Conservation (phyloP, 495 filamentous ascomycete species). For the Hyaloscypha finlandica region DNA sequence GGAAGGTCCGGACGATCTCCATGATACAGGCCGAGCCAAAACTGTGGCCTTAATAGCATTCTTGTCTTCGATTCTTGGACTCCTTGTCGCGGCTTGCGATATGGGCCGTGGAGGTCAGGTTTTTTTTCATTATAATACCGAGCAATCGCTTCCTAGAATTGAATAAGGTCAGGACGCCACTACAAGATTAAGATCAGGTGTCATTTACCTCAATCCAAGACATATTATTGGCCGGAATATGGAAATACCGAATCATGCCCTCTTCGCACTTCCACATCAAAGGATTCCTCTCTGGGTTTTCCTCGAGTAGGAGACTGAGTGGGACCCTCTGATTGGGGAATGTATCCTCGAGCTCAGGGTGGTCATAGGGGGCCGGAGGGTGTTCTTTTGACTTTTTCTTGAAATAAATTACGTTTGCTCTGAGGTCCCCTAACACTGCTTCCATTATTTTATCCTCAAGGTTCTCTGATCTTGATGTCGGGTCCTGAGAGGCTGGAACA, state of each 20-base stretch:
- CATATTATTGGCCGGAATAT: slow-evolving; percentile 44
- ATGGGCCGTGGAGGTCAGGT: slow-evolving; percentile 25
- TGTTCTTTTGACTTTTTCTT: neutral
- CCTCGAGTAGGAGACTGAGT: slow-evolving; percentile 31
- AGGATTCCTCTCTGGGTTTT: slow-evolving; percentile 29
- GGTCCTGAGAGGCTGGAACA: neutral
- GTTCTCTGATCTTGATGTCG: neutral
- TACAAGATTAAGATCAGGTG: neutral
- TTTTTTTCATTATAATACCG: slow-evolving; percentile 34
- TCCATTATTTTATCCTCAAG: neutral
- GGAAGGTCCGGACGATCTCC: neutral
- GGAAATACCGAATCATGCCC: slow-evolving; percentile 36
- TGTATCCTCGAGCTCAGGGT: slow-evolving; percentile 19
- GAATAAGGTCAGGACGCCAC: neutral
- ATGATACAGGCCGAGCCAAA: slow-evolving; percentile 7
- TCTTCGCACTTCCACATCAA: slow-evolving; percentile 29
- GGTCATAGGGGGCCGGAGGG: slow-evolving; percentile 17
- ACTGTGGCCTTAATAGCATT: slow-evolving; percentile 5
- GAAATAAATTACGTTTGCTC: slow-evolving; percentile 1
- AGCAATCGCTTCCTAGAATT: slow-evolving; percentile 19
- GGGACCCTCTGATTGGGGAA: slow-evolving; percentile 35
- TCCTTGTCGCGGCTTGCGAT: neutral
- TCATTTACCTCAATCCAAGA: slow-evolving; percentile 31
- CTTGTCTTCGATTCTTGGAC: neutral
- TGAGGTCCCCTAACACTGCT: neutral